Evolutionary conservation across 257 asterid genomes (phyloP).

Genomic region (Solanum chaucha): DNA sequence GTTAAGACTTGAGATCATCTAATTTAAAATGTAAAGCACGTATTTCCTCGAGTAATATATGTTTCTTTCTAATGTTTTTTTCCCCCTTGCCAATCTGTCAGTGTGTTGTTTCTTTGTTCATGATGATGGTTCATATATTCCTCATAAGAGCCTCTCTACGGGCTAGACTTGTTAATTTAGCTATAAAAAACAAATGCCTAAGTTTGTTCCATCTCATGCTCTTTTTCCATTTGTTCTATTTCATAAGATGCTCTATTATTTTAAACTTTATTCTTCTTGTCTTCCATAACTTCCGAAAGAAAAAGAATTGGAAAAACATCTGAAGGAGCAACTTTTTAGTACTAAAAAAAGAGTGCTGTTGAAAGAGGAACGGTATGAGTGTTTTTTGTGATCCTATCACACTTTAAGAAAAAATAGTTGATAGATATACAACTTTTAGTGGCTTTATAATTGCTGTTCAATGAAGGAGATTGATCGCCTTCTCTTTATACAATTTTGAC

Average conservation of each 20-base stretch:
- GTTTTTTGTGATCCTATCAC: neutral
- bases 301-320: neutral
- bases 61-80: neutral
- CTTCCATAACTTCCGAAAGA: neutral
- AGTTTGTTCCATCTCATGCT: neutral
- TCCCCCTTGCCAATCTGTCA: neutral
- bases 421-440: neutral
- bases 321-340: neutral
- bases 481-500: neutral
- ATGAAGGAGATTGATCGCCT: neutral
- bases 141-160: neutral
- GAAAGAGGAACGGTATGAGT: neutral
- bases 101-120: neutral
- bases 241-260: neutral
- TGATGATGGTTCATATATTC: neutral
- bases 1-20: neutral
- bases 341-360: neutral
- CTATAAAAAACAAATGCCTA: neutral
- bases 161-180: neutral
- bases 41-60: neutral
- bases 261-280: neutral
- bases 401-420: neutral
- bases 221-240: neutral
- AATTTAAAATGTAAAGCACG: neutral
- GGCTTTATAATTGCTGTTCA: neutral